Base-by-base conservation (phyloP, 2,329 filamentous ascomycete genomes). In the Myrmaecium sp. region DNA sequence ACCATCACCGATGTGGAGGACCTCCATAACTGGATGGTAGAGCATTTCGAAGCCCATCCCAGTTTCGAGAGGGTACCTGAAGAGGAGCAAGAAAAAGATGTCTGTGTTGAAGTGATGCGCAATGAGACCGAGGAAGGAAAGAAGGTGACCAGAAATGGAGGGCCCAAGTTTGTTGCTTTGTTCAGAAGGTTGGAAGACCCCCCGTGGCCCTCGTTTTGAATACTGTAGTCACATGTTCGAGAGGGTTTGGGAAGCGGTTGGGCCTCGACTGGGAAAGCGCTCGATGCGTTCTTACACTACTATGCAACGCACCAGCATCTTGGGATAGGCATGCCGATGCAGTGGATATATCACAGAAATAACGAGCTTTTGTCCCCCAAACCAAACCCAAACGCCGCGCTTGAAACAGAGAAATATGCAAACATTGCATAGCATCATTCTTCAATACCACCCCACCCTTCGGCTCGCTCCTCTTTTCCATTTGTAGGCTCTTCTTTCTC, bases 1-100 rank as follows among this genome's bases (percentile, higher is more conserved):
- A 95, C 86, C 1, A 95, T 98, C 42, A 98, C 89, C 2, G 89
- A 98, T 55, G 89, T 98, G 21, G 77, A 92, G 55, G 83, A 93
- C 44, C 59, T 98, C 49, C 82, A 94, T 50, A 56, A 73, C 39
- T 95, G 86, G 86, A 93, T 95, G 74, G 74, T 86, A 28, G 66
- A 69, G 46, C 82, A 94, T 54, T 76, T 95, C 39, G 69, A 76
- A 30, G 67, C 64, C 15, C 78, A 84, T 46, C 72, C 71, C 10
- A 67, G 78, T 25, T 95, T 92, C 52, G 77, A 82, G 55, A 62
- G 81, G 33, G 62, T 94, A 4, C 40, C 63, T 0, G 68, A 73
- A 33, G 68, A 70, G 33, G 76, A 81, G 34, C 62, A 70, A 39
- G 69, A 74, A 31, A 59, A 55, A 16, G 77, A 86, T 47, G 62